Percentiles rank a stretch among this genome's conserved stretches.
These are phyloP conservation scores for Pulveroboletus sp. DNA, from an alignment of 768 basidiomycete species.

Conservation along the genomic window DNA sequence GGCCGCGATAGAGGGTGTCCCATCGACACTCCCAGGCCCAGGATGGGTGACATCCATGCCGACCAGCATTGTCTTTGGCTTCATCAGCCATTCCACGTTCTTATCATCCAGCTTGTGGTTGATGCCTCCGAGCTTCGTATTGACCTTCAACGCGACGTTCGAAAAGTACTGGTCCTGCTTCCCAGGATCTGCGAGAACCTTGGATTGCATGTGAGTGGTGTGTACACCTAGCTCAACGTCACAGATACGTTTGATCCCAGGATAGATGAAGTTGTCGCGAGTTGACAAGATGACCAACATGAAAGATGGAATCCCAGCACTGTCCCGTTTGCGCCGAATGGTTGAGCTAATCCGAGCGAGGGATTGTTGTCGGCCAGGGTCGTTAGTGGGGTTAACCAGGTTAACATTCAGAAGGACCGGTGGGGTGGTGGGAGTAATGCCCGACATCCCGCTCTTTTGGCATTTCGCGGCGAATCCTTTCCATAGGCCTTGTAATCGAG, in stretches of 20 bases:
- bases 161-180: constrained; percentile 80
- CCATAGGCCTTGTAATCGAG: constrained; percentile 39
- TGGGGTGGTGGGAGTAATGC: constrained; percentile 46
- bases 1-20: constrained; percentile 80
- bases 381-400: constrained; percentile 13
- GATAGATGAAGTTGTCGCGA: constrained; percentile 72
- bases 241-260: constrained; percentile 74
- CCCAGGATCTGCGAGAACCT: constrained; percentile 49
- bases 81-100: constrained; percentile 61
- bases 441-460: constrained; percentile 55
- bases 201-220: constrained; percentile 69
- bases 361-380: constrained; percentile 37
- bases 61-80: constrained; percentile 73
- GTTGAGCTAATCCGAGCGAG: constrained; percentile 38
- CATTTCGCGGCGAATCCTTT: constrained; percentile 55
- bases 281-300: constrained; percentile 66
- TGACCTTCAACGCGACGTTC: constrained; percentile 78
- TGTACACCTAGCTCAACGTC: constrained; percentile 72
- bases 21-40: constrained; percentile 57
- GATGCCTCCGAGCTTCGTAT: constrained; percentile 77
- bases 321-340: constrained; percentile 33
- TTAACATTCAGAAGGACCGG: constrained; percentile 32
- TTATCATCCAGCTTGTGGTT: constrained; percentile 67
- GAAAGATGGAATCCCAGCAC: constrained; percentile 51
- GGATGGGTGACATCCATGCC: constrained; percentile 86